phyloP scores from a whole-genome alignment of 2,329 filamentous ascomycete species.

The Curvularia eragrostidis region DNA sequence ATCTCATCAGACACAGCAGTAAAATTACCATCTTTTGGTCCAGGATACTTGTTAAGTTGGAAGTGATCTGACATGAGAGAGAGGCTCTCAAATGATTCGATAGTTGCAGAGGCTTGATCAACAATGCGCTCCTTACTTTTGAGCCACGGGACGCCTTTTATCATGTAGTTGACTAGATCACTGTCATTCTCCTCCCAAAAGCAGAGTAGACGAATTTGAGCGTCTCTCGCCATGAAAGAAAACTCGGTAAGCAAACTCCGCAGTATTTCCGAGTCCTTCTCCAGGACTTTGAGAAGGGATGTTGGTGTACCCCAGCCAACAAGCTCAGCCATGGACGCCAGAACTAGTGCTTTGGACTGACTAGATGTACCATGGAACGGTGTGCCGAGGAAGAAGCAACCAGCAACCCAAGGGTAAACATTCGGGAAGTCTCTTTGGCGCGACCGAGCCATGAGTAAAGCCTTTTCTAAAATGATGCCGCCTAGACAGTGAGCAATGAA shows the following conservation, averaged over 20 bases:
- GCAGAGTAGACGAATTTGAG: conserved; percentile 31
- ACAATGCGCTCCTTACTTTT: conserved; percentile 38
- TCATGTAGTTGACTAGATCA: conserved; percentile 21
- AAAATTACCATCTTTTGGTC: conserved; percentile 38
- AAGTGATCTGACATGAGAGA: conserved; percentile 41
- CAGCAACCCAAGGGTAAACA: conserved; percentile 32
- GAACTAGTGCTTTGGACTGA: conserved; percentile 26
- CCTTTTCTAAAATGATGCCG: conserved; percentile 37
- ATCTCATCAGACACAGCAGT: conserved; percentile 37
- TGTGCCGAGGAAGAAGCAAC: conserved; percentile 32
- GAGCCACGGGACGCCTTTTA: conserved; percentile 20
- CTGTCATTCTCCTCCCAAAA: conserved; percentile 32
- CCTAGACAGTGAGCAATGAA: conserved; percentile 42
- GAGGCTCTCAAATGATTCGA: conserved; percentile 29
- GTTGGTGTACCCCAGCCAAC: conserved; percentile 25
- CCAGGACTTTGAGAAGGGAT: conserved; percentile 26
- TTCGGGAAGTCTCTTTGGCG: conserved; percentile 26
- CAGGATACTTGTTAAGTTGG: conserved; percentile 38
- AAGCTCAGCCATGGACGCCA: conserved; percentile 28
- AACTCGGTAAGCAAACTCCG: conserved; percentile 26
- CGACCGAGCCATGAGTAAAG: conserved; percentile 21
- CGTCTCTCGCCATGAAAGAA: conserved; percentile 22
- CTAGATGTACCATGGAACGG: conserved; percentile 28
- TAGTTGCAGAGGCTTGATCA: conserved; percentile 35
- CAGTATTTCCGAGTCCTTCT: conserved; percentile 27